These are phyloP conservation scores for Aspergillus pseudotamarii DNA, from an alignment of 2,329 filamentous ascomycete genomes.

Conservation along the genomic window DNA sequence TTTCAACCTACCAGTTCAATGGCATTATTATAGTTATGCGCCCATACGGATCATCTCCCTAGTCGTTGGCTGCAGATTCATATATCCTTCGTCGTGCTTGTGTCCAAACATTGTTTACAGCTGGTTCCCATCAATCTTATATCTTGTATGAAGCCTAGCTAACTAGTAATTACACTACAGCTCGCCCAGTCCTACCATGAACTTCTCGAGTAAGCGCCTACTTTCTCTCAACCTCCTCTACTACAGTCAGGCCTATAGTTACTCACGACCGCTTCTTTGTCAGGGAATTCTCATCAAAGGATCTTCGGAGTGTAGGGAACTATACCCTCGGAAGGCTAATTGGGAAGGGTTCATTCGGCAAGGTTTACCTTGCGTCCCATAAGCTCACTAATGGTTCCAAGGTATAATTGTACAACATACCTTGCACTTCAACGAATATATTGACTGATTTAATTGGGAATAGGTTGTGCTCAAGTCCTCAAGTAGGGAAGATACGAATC, in stretches of 20 bases:
- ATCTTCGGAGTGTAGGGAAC: conserved; percentile 90
- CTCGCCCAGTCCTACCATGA: conserved; percentile 97
- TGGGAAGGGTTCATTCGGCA: conserved; percentile 97
- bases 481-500: conserved; percentile 91
- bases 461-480: conserved; percentile 98
- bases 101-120: background rate
- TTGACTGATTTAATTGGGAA: conserved; percentile 1
- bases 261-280: conserved; percentile 10
- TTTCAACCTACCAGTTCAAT: background rate
- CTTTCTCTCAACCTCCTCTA: background rate
- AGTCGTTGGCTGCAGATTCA: background rate
- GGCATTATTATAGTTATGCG: background rate
- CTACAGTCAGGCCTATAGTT: background rate
- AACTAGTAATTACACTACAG: conserved; percentile 51
- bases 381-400: conserved; percentile 99
- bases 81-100: background rate
- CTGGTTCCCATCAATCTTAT: background rate
- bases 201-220: conserved; percentile 76
- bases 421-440: background rate
- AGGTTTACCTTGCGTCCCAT: conserved; percentile 93
- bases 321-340: conserved; percentile 90
- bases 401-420: conserved; percentile 52
- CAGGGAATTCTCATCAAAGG: conserved; percentile 91
- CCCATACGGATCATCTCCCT: background rate
- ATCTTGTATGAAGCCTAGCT: background rate